Evolutionary conservation across 352 stramenopile genomes (phyloP).

Genomic region (Thalassiosira hispida): DNA sequence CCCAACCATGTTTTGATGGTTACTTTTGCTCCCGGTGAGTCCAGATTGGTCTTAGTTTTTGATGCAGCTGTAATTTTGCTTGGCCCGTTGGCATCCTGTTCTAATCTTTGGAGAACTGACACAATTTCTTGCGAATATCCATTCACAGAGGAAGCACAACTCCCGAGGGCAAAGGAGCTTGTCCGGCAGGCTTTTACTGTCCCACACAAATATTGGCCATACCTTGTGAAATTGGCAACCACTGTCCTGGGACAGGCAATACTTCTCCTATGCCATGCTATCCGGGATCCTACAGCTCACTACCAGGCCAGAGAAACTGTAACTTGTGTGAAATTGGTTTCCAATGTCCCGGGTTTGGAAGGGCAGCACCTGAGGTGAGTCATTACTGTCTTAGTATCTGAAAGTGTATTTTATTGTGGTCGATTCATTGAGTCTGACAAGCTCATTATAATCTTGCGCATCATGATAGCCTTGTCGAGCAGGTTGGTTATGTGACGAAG

Average conservation of each 20-base stretch:
- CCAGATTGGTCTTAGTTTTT: too few species aligned
- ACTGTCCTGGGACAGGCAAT: slow-evolving; percentile 95
- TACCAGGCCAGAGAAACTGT: slow-evolving; percentile 89
- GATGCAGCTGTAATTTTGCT: neutral
- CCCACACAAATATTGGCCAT: slow-evolving; percentile 90
- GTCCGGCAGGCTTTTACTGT: slow-evolving; percentile 95
- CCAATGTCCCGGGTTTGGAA: slow-evolving; percentile 88
- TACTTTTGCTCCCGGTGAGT: slow-evolving; percentile 96
- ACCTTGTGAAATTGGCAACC: slow-evolving; percentile 91
- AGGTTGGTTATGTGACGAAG: slow-evolving; percentile 94
- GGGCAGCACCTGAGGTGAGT: slow-evolving; percentile 40
- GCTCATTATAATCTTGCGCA: slow-evolving; percentile 83
- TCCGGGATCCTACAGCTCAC: slow-evolving; percentile 93
- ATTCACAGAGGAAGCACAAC: slow-evolving; percentile 52
- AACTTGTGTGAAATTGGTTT: slow-evolving; percentile 93
- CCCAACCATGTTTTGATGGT: slow-evolving; percentile 93
- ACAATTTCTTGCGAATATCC: slow-evolving; percentile 30
- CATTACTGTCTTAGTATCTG: neutral
- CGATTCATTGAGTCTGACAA: slow-evolving; percentile 37
- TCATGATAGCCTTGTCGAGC: slow-evolving; percentile 88
- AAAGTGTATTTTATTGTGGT: neutral
- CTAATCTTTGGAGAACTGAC: too few species aligned
- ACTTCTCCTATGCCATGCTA: slow-evolving; percentile 90
- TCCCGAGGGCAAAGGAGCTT: slow-evolving; percentile 93
- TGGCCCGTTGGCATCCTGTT: too few species aligned